Base-by-base conservation (phyloP, 305 asterid genomes). In the Fraxinus angustifolia region DNA sequence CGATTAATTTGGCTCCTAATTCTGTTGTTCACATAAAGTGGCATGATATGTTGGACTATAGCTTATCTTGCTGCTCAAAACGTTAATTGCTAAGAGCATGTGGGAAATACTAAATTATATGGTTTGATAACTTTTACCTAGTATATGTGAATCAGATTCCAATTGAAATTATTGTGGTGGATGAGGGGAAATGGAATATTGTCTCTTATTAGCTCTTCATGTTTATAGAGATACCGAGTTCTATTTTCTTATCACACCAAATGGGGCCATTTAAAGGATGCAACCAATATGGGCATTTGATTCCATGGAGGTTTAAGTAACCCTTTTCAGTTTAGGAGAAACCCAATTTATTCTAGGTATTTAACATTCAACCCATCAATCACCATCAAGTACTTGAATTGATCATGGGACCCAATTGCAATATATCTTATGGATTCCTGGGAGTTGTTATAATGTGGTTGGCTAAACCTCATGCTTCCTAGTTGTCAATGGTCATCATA, bases 11-110 rank as follows among this genome's bases (percentile, higher is more conserved):
- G 75, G 31, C 75, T 30, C 3, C 75, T 30, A 3, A 2, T 30
- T 31, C 8, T 68, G 3, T 14, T 68, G 21, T 17, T 14, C 11
- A 14, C 38, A 30, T 68, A 5, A 68, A 68, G 40, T 68, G 75
- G 75, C 75, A 12, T 30, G 40, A 14, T 68, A 68, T 30, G 6
- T 68, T 19, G n/a, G 73, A 65, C 73, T 65, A 26, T 26, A 26
- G 73, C 17, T 65, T 65, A 65, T 65, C 73, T 65, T 26, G 73
- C 73, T 65, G 73, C 73, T 65, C 35, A 62, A 62, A 62, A 62
- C 71, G 26, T 65, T 26, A 23, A 65, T 65, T 65, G 17, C 73
- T 65, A 65, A 26, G 35, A 65, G 35, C 73, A 26, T 3, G 35
- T 65, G 35, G 35, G 35, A 65, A 65, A 23, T 26, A 23, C 73